These are phyloP conservation scores for Rhazya stricta DNA, from an alignment of 257 asterid species.

Conservation along the genomic window DNA sequence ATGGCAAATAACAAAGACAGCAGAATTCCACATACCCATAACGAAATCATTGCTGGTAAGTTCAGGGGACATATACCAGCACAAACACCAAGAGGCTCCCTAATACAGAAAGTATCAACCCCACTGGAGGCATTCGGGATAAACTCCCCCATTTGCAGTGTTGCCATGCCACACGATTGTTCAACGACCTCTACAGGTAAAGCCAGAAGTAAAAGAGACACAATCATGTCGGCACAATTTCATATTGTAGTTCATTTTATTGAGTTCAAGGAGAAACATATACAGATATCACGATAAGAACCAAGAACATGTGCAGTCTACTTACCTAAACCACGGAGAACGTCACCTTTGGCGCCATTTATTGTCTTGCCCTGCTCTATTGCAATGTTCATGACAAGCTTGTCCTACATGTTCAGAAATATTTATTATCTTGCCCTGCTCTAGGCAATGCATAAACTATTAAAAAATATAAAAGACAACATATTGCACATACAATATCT, in stretches of 20 bases:
- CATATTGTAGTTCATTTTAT: not conserved
- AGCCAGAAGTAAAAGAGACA: slow-evolving; percentile 5
- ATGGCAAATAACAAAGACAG: not conserved
- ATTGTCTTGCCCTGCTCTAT: slow-evolving; percentile 40
- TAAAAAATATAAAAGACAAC: not conserved
- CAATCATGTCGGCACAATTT: not conserved
- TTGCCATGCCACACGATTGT: slow-evolving; percentile 41
- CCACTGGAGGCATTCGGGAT: slow-evolving; percentile 36
- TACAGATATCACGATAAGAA: not conserved
- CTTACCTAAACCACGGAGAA: slow-evolving; percentile 45
- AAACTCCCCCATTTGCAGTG: slow-evolving; percentile 39
- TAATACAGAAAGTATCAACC: slow-evolving; percentile 33
- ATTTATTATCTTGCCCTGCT: too few relatives aligned
- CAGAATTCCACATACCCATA: slow-evolving; percentile 33
- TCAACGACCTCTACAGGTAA: slow-evolving; percentile 40
- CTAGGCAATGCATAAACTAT: not conserved
- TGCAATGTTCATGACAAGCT: slow-evolving; percentile 35
- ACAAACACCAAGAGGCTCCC: slow-evolving; percentile 55
- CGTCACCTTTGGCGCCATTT: slow-evolving; percentile 35
- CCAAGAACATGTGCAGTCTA: slow-evolving; percentile 8
- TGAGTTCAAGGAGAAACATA: not conserved
- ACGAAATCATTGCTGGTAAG: slow-evolving; percentile 33
- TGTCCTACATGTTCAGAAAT: slow-evolving; percentile 25
- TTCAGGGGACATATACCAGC: slow-evolving; percentile 41
- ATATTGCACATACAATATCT: slow-evolving; percentile 33